Base-by-base conservation (phyloP, 306 rosid species). In the Rosa persica region DNA sequence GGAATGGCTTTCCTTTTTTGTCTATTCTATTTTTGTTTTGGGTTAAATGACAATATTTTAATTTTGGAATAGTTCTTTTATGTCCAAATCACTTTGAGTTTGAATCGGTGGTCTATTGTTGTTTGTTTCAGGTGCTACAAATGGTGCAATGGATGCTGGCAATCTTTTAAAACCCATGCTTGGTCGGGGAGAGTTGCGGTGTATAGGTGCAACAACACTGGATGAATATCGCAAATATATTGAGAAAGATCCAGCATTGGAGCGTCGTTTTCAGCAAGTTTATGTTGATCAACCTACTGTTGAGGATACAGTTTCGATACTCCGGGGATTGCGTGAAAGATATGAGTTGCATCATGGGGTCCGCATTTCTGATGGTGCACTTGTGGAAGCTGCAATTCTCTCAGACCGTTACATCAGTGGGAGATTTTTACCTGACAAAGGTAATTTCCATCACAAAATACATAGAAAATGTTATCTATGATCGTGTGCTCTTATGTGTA, bases 141-240 rank as follows among this genome's bases (percentile, higher is more conserved):
- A 87, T 78, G 99, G 99, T 81, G 98, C 99, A 49, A 89, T 95
- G 99, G 99, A 95, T 83, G 99, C 99, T 67, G 99, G 99, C 62
- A 95, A 95, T 82, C 98, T 95, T 70, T 90, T 95, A 81, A 95
- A 95, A 88, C 99, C 99, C 66, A 95, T 95, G 99, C 99, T 95
- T 83, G 99, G 99, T 74, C 91, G 99, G 55, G 99, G 99, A 47
- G 99, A 95, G 84, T 80, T 95, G 78, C 91, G 98, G 76, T 95
- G 99, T 75, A 95, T 95, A 13, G 99, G 99, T 71, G 99, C 99
- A 67, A 95, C 99, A 61, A 95, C 99, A 15, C 82, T 95, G 78
- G 98, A 95, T 47, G 99, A 95, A 85, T 95, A 91, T 83, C 86
- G 99, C 34, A 95, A 95, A 76, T 95, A 95, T 85, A 89, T 95